Base-by-base conservation (phyloP, 345 rosid genomes). In the Populus alba region DNA sequence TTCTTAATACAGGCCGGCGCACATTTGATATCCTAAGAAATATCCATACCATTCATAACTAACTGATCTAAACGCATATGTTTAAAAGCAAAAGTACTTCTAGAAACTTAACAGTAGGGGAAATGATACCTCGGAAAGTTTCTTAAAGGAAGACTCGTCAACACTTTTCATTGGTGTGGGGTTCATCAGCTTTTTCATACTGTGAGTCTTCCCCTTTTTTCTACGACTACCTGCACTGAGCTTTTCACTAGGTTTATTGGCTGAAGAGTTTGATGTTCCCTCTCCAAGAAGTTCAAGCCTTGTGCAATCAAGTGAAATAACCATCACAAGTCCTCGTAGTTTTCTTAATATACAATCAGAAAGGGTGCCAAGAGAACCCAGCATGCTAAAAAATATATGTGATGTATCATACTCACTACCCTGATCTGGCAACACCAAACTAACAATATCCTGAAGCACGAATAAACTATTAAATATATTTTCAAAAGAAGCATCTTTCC, bases 231-330 rank as follows among this genome's bases (percentile, higher is more conserved):
- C 78, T 17, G 85, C 76, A 76, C 86, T 78, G 43, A 70, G 61
- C 82, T 83, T 91, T 74, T 87, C 93, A 83, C 87, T 92, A 74
- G 86, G 79, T 81, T 88, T 89, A 82, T 82, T 83, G 71, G 89
- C 82, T 71, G 81, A 83, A 78, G 80, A 77, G 71, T 80, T 88
- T 66, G 76, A 77, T 75, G 80, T 88, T 75, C 80, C 89, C 25
- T 92, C 96, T 74, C 82, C 89, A 39, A 95, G 89, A 74, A 95
- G 98, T 86, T 95, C 99, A 84, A 86, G 77, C 85, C 84, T 93
- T 82, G 90, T 89, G 79, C 82, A 91, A 72, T 93, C 97, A 84
- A 92, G 87, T 72, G 90, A 92, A 83, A 91, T 83, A 77, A 83
- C 79, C 92, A 87, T 87, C 70, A 95, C 86, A 76, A 88, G 81